These are phyloP conservation scores for Trichothecium sympodiale DNA, from an alignment of 2,329 filamentous ascomycete genomes.

Conservation along the genomic window DNA sequence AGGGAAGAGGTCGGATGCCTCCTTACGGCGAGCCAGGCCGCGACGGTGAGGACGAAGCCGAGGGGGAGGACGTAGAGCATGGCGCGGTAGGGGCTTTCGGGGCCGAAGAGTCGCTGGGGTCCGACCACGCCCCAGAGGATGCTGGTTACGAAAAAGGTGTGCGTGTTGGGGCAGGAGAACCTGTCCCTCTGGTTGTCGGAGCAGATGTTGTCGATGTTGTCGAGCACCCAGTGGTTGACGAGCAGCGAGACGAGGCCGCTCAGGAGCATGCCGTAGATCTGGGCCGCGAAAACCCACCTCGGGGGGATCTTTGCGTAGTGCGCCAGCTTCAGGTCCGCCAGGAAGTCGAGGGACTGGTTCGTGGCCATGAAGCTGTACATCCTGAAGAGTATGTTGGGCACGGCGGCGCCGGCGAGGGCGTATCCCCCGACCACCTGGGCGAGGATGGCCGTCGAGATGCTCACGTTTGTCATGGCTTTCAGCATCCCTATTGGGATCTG, in stretches of 20 bases:
- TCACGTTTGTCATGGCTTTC: too few species aligned
- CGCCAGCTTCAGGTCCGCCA: conserved; percentile 35
- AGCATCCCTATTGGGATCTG: too few species aligned
- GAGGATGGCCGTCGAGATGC: too few species aligned
- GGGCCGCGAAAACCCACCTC: too few species aligned
- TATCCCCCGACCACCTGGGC: too few species aligned
- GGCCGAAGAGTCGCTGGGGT: conserved; percentile 37
- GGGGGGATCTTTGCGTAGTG: conserved; percentile 50
- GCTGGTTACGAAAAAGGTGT: conserved; percentile 45
- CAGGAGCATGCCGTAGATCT: too few species aligned
- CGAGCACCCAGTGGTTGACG: too few species aligned
- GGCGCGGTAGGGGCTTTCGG: conserved; percentile 33
- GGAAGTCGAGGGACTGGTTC: conserved; percentile 26
- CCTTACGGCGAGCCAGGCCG: conserved; percentile 27
- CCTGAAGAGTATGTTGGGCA: too few species aligned
- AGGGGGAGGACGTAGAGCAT: conserved; percentile 39
- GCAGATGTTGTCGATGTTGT: conserved; percentile 36
- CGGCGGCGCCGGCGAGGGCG: too few species aligned
- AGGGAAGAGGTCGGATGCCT: conserved; percentile 26
- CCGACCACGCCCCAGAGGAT: conserved; percentile 45
- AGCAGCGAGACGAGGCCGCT: too few species aligned
- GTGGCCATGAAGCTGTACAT: conserved; percentile 23
- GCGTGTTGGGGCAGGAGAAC: conserved; percentile 40
- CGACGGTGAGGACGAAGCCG: conserved; percentile 32
- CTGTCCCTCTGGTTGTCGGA: conserved; percentile 26